These are phyloP conservation scores for Fraxinus quadrangulata DNA, from an alignment of 257 asterid species.

Conservation along the genomic window DNA sequence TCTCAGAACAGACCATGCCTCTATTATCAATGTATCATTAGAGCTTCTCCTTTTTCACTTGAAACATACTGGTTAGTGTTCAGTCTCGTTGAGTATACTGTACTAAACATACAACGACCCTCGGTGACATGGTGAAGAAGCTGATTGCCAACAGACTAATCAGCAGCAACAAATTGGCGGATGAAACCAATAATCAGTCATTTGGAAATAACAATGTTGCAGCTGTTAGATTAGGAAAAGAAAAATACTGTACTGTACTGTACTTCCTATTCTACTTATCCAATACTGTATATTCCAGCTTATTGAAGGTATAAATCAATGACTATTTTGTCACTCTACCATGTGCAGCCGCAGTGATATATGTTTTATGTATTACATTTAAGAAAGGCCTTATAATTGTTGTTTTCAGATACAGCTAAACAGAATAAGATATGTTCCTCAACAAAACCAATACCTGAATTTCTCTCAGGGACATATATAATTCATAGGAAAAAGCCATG, in stretches of 20 bases:
- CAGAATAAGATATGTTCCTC: neutral
- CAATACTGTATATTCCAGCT: neutral
- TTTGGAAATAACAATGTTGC: neutral
- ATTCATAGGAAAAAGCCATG: neutral
- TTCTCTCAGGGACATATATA: neutral
- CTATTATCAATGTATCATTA: too few relatives aligned
- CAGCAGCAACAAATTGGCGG: neutral
- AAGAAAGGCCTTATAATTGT: neutral
- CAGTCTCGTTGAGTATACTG: too few relatives aligned
- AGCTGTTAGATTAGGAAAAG: neutral
- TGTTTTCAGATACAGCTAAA: neutral
- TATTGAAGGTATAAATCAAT: neutral
- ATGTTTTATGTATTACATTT: neutral
- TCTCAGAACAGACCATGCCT: too few relatives aligned
- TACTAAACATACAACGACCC: too few relatives aligned
- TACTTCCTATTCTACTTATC: neutral
- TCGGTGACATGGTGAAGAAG: neutral
- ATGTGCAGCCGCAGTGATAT: neutral
- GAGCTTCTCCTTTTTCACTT: too few relatives aligned
- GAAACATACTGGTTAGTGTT: too few relatives aligned
- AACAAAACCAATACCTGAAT: neutral
- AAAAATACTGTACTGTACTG: neutral
- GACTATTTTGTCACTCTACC: neutral
- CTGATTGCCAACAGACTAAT: neutral
- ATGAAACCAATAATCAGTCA: neutral